Evolutionary conservation across 2,329 filamentous ascomycete genomes (phyloP).

Genomic region (Diplodia mutila): DNA sequence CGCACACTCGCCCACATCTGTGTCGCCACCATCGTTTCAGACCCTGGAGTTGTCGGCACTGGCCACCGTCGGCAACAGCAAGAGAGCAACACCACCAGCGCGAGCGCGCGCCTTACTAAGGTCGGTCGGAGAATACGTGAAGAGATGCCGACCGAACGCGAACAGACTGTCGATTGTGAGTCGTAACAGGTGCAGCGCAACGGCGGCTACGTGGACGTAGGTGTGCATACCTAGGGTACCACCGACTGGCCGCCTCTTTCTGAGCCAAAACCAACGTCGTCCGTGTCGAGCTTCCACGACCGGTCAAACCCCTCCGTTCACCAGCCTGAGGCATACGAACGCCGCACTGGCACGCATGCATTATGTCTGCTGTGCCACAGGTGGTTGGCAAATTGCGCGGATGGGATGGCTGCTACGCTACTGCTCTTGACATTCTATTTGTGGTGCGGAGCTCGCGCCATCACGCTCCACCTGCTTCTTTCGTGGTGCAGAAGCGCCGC

Average conservation of each 20-base stretch:
- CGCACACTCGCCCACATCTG: constrained; percentile 5
- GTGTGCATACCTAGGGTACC: constrained; percentile 4
- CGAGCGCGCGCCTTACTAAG: neutral
- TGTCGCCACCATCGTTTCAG: constrained; percentile 16
- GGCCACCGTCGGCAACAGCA: neutral
- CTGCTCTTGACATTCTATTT: too few species aligned
- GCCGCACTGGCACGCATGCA: neutral
- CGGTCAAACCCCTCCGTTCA: neutral
- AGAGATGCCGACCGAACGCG: neutral
- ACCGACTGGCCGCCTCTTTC: neutral
- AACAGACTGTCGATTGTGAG: neutral
- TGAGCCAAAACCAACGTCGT: constrained; percentile 6
- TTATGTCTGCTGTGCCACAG: neutral
- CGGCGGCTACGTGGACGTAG: neutral
- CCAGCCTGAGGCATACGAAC: neutral
- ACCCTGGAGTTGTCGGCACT: neutral
- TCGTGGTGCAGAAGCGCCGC: neutral
- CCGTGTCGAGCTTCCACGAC: neutral
- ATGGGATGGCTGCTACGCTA: too few species aligned
- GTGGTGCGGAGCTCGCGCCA: neutral
- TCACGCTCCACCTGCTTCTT: neutral
- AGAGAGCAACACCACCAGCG: neutral
- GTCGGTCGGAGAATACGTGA: neutral
- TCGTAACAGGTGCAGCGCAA: neutral
- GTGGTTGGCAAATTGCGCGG: neutral